These are phyloP conservation scores for Metschnikowia chrysomelidarum DNA, from an alignment of 805 yeast genomes.

Conservation along the genomic window DNA sequence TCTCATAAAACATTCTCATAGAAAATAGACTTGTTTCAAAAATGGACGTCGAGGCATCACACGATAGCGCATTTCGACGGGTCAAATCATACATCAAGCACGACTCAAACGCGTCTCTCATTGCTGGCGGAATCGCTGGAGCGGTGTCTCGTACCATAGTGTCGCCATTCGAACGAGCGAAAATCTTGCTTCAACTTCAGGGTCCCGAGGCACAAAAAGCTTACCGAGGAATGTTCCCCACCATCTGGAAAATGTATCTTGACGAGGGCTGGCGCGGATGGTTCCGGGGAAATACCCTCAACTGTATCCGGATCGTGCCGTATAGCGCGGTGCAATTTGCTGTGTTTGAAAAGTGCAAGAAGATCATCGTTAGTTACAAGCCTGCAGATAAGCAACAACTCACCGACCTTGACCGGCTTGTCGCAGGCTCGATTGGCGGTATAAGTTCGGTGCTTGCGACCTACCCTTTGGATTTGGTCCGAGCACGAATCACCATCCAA, in stretches of 20 bases:
- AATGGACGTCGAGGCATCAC: not conserved
- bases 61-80: not conserved
- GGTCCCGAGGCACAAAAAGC: conserved; percentile 52
- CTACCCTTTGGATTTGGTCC: conserved; percentile 87
- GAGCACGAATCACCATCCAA: conserved; percentile 86
- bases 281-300: conserved; percentile 87
- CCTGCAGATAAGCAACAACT: conserved; percentile 32
- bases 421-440: conserved; percentile 83
- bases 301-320: conserved; percentile 88
- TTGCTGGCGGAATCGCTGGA: conserved; percentile 77
- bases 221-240: conserved; percentile 68
- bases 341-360: conserved; percentile 67
- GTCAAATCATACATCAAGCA: conserved; percentile 31
- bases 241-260: conserved; percentile 72
- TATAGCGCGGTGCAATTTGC: conserved; percentile 93
- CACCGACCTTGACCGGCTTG: conserved; percentile 56
- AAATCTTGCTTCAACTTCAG: conserved; percentile 87
- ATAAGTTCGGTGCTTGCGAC: conserved; percentile 75
- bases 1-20: too few species aligned
- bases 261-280: conserved; percentile 93
- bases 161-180: conserved; percentile 93
- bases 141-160: conserved; percentile 86
- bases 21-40: too few species aligned
- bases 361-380: conserved; percentile 26
- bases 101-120: conserved; percentile 59